Evolutionary conservation across 257 asterid species (phyloP).

Genomic region (Solanum chaucha): DNA sequence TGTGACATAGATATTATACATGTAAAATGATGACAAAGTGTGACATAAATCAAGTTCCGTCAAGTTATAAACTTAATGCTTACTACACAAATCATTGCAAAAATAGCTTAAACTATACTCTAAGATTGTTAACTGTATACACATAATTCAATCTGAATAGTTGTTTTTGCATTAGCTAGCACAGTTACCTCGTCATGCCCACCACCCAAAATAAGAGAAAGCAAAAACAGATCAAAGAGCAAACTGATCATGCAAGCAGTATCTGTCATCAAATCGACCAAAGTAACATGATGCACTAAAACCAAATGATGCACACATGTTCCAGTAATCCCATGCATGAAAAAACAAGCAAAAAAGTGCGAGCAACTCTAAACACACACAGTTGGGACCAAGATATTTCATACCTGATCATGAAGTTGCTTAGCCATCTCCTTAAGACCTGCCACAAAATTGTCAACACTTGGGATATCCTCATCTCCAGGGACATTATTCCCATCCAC

Average conservation of each 20-base stretch:
- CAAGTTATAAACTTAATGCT: neutral
- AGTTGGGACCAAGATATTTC: constrained; percentile 3
- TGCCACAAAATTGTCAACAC: constrained; percentile 90
- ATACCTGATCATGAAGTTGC: constrained; percentile 53
- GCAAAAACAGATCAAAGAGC: neutral
- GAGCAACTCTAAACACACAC: neutral
- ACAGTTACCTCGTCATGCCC: neutral
- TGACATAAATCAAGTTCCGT: neutral
- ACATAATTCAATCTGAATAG: neutral
- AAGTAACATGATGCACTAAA: neutral
- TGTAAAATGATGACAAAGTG: neutral
- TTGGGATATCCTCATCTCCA: constrained; percentile 86
- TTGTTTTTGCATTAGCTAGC: neutral
- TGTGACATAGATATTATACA: neutral
- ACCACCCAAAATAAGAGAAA: neutral
- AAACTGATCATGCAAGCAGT: neutral
- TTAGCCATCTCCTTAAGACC: constrained; percentile 90
- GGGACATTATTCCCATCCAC: constrained; percentile 37
- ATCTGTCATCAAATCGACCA: neutral
- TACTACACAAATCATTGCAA: neutral
- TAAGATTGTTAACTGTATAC: neutral
- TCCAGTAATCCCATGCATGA: neutral
- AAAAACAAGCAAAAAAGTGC: neutral
- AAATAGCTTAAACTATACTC: neutral
- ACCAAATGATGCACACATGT: neutral